These are phyloP conservation scores for Cryptosporidium sp. DNA, from an alignment of 169 alveolate species.

Conservation along the genomic window DNA sequence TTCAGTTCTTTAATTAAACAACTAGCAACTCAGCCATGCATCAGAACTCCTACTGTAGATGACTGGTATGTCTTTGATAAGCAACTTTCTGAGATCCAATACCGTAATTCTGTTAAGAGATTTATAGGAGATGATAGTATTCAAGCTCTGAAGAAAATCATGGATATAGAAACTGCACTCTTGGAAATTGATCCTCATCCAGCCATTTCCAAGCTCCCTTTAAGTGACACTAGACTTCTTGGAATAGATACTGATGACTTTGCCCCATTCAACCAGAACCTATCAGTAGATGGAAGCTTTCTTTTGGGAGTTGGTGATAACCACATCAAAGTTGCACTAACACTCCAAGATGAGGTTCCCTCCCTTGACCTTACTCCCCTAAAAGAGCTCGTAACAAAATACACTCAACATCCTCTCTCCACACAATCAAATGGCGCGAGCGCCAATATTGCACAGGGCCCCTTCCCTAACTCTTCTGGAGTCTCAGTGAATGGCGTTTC, in stretches of 20 bases:
- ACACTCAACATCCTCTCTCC: conserved; percentile 46
- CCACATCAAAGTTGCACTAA: conserved; percentile 77
- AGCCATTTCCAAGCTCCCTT: conserved; percentile 69
- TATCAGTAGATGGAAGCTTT: conserved; percentile 75
- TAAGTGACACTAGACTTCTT: conserved; percentile 78
- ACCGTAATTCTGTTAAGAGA: conserved; percentile 79
- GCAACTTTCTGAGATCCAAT: conserved; percentile 65
- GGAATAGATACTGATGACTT: conserved; percentile 81
- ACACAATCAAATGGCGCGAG: neutral
- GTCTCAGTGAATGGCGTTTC: neutral
- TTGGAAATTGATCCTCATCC: conserved; percentile 79
- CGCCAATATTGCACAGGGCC: neutral
- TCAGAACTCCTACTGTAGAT: conserved; percentile 65
- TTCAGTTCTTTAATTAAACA: conserved; percentile 36
- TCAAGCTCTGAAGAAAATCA: conserved; percentile 78
- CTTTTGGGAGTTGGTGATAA: conserved; percentile 79
- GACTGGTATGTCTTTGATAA: conserved; percentile 75
- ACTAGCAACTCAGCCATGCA: conserved; percentile 64
- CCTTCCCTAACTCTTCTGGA: conserved; percentile 19
- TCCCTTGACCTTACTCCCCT: conserved; percentile 18
- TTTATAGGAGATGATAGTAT: conserved; percentile 80
- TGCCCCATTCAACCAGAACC: conserved; percentile 77
- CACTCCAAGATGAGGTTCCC: conserved; percentile 76
- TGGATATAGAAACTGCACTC: conserved; percentile 78
- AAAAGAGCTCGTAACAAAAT: conserved; percentile 40